phyloP scores from a whole-genome alignment of 352 stramenopile species.

The Phytophthora megakarya region DNA sequence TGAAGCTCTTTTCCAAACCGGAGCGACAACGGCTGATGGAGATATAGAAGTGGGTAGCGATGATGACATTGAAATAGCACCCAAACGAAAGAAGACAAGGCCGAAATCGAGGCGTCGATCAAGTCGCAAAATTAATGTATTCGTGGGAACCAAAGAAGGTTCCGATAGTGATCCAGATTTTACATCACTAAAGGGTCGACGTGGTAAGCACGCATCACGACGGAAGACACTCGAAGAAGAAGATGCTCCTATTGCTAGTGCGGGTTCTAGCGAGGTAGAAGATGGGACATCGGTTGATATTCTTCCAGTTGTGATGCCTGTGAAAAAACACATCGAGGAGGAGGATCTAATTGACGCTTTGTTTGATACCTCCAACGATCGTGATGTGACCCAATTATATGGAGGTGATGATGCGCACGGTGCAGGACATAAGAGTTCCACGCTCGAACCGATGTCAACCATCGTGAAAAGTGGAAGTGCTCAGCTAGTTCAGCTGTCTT shows the following conservation, averaged over 20 bases:
- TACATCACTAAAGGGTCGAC: constrained; percentile 23
- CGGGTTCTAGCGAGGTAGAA: constrained; percentile 1
- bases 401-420: constrained; percentile 6
- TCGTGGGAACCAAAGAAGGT: constrained; percentile 4
- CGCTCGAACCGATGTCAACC: background rate
- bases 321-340: constrained; percentile 14
- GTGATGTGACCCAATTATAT: constrained; percentile 47
- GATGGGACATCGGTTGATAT: constrained; percentile 12
- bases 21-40: background rate
- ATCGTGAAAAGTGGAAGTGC: background rate
- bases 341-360: constrained; percentile 71
- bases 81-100: constrained; percentile 11
- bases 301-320: constrained; percentile 8
- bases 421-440: background rate
- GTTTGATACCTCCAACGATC: constrained; percentile 58
- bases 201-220: constrained; percentile 15
- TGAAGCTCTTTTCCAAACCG: constrained; percentile 58
- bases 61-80: constrained; percentile 12
- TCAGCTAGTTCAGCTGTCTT: constrained; percentile 5
- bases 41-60: constrained; percentile 28
- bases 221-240: constrained; percentile 7
- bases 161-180: constrained; percentile 24
- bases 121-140: constrained; percentile 25
- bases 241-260: background rate
- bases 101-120: constrained; percentile 20